Conservation (phyloP, 768 basidiomycete species). For the Crepidotus variabilis region DNA sequence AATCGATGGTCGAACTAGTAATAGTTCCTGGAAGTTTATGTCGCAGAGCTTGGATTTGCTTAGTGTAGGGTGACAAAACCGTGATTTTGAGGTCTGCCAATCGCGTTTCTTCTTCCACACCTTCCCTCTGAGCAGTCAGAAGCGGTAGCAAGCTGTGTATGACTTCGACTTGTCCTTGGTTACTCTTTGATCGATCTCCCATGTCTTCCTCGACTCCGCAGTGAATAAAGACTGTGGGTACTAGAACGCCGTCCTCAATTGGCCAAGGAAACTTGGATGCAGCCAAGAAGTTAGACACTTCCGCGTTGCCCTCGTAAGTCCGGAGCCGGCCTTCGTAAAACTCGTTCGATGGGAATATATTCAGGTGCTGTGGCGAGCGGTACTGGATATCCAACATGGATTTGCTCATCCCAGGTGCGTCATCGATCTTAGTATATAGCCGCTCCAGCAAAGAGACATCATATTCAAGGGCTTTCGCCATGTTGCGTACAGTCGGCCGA, state of each 20-base stretch:
- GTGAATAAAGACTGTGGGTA: slow-evolving; percentile 57
- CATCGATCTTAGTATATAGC: slow-evolving; percentile 39
- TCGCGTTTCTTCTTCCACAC: slow-evolving; percentile 9
- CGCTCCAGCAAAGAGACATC: slow-evolving; percentile 63
- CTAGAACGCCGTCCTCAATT: slow-evolving; percentile 21
- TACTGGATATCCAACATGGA: slow-evolving; percentile 72
- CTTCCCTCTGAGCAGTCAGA: slow-evolving; percentile 26
- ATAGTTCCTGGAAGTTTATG: slow-evolving; percentile 32
- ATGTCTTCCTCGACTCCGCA: slow-evolving; percentile 56
- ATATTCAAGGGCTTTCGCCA: slow-evolving; percentile 52
- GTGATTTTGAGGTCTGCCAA: slow-evolving; percentile 32
- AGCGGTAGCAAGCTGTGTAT: slow-evolving; percentile 44
- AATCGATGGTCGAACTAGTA: slow-evolving; percentile 49
- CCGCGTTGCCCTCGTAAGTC: slow-evolving; percentile 38
- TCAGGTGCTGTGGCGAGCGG: slow-evolving; percentile 55
- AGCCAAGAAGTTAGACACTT: slow-evolving; percentile 32
- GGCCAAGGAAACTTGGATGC: slow-evolving; percentile 60
- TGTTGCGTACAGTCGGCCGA: slow-evolving; percentile 57
- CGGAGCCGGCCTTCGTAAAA: slow-evolving; percentile 56
- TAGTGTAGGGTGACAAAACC: slow-evolving; percentile 58
- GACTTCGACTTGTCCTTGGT: slow-evolving; percentile 53
- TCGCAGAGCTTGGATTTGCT: slow-evolving; percentile 48
- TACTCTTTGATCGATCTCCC: slow-evolving; percentile 58
- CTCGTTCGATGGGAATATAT: slow-evolving; percentile 56
- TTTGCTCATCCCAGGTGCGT: slow-evolving; percentile 35